Conservation (phyloP, 192 early-diverging fungal genomes). For the Phlyctochytrium arcticum region DNA sequence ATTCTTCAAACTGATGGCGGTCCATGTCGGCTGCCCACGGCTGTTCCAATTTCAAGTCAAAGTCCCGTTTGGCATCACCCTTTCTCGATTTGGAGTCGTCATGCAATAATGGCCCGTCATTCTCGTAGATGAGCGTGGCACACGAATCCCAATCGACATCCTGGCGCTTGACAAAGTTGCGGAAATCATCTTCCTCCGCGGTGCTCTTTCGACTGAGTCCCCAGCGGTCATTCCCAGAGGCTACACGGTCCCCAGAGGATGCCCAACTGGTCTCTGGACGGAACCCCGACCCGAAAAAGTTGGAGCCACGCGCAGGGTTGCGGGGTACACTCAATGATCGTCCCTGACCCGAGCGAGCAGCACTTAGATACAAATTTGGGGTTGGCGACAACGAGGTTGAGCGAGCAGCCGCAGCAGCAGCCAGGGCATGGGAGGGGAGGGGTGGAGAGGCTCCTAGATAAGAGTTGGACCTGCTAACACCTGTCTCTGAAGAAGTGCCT, state of each 20-base stretch:
- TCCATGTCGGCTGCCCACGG: too few relatives aligned
- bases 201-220: background rate
- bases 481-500: background rate
- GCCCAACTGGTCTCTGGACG: background rate
- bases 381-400: conserved; percentile 3
- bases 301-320: background rate
- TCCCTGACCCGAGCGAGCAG: background rate
- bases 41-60: background rate
- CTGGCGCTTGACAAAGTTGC: background rate
- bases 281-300: background rate
- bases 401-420: background rate
- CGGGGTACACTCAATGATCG: background rate
- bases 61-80: background rate
- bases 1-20: background rate
- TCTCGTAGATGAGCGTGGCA: background rate
- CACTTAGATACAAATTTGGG: background rate
- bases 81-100: background rate
- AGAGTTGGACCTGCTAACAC: background rate
- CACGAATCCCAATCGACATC: background rate
- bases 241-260: background rate
- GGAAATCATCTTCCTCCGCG: background rate
- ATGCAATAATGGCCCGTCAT: background rate
- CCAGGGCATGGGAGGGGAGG: background rate
- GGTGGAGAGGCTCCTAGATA: background rate
- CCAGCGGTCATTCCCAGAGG: background rate